Evolutionary conservation across 2,329 filamentous ascomycete species (phyloP).

Genomic region (Teratosphaeria pseudoeucalypti): DNA sequence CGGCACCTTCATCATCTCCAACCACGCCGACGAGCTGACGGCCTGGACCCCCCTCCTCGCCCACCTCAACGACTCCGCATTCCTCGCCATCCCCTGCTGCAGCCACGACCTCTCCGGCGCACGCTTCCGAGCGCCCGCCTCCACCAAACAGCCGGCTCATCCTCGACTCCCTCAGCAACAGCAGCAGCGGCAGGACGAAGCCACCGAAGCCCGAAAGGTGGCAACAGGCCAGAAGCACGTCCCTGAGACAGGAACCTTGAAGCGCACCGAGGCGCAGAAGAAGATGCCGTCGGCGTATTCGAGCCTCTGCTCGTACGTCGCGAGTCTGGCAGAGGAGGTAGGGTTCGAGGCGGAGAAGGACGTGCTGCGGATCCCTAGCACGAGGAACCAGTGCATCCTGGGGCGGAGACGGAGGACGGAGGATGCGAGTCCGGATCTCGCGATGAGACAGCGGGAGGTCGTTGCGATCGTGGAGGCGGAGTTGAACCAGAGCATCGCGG

Average conservation of each 20-base stretch:
- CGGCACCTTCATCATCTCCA: slow-evolving; percentile 86
- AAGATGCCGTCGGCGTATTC: slow-evolving; percentile 62
- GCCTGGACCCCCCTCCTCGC: slow-evolving; percentile 90
- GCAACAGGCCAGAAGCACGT: slow-evolving; percentile 12
- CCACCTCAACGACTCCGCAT: slow-evolving; percentile 62
- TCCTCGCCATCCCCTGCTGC: slow-evolving; percentile 92
- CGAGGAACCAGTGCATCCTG: slow-evolving; percentile 72
- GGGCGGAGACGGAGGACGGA: slow-evolving; percentile 40
- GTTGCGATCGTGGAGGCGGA: slow-evolving; percentile 51
- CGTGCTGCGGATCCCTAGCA: slow-evolving; percentile 83
- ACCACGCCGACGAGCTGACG: slow-evolving; percentile 93
- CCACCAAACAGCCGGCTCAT: slow-evolving; percentile 3
- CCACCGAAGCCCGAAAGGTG: background rate
- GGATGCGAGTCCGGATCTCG: background rate
- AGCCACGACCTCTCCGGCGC: slow-evolving; percentile 75
- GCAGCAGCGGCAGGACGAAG: background rate
- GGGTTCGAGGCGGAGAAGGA: slow-evolving; percentile 73
- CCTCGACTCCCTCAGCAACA: slow-evolving; percentile 15
- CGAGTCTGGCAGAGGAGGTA: slow-evolving; percentile 57
- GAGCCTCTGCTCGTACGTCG: slow-evolving; percentile 70
- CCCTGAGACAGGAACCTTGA: slow-evolving; percentile 26
- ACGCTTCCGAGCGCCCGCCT: slow-evolving; percentile 51
- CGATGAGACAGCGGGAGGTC: slow-evolving; percentile 20
- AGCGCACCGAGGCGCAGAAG: slow-evolving; percentile 18
- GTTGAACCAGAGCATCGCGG: slow-evolving; percentile 34